These are phyloP conservation scores for Phytopythium montanum DNA, from an alignment of 352 stramenopile genomes.

Conservation along the genomic window DNA sequence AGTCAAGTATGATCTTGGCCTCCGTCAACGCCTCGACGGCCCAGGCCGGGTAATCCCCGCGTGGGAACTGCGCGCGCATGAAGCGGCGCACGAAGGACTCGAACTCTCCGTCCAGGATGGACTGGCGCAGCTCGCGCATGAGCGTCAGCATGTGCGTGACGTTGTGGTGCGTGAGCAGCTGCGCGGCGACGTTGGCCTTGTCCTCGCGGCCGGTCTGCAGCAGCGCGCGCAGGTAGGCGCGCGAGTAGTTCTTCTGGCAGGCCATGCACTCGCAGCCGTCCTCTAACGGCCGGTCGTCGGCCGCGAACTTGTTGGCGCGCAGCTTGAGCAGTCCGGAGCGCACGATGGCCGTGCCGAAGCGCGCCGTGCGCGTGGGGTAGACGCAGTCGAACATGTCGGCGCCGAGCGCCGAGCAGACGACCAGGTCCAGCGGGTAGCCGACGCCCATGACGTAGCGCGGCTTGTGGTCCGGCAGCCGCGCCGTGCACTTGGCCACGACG, in stretches of 20 bases:
- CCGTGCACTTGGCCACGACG: conserved; percentile 83
- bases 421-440: conserved; percentile 96
- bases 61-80: conserved; percentile 69
- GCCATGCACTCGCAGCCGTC: conserved; percentile 64
- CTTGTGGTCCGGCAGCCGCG: conserved; percentile 89
- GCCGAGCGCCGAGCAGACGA: conserved; percentile 95
- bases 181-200: conserved; percentile 45
- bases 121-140: conserved; percentile 64
- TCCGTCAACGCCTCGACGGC: conserved; percentile 61
- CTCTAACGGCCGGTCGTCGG: conserved; percentile 63
- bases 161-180: conserved; percentile 82
- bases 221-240: conserved; percentile 63
- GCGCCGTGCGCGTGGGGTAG: conserved; percentile 94
- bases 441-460: conserved; percentile 98
- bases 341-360: conserved; percentile 94
- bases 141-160: conserved; percentile 83
- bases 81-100: conserved; percentile 74
- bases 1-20: conserved; percentile 39
- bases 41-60: conserved; percentile 56
- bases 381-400: conserved; percentile 99
- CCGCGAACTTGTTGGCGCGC: conserved; percentile 49
- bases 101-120: conserved; percentile 71
- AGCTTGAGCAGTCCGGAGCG: conserved; percentile 68
- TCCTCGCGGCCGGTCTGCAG: conserved; percentile 78
- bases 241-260: conserved; percentile 62